Evolutionary conservation across 345 rosid genomes (phyloP).

Genomic region (Sisymbrium irio): DNA sequence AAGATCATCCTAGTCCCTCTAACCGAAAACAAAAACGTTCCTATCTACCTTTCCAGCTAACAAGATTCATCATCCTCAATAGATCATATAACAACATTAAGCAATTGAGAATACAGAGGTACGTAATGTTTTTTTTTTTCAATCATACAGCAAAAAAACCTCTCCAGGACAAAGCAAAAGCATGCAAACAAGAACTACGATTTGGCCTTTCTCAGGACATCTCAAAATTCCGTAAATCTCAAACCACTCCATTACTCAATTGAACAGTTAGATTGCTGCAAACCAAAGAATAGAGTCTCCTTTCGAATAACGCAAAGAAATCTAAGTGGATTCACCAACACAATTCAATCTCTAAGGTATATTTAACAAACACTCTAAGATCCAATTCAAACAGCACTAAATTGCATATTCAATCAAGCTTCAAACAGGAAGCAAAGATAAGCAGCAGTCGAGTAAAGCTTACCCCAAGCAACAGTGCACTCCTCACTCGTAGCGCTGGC

Average conservation of each 20-base stretch:
- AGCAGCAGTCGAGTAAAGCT: background rate
- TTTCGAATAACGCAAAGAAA: too few species aligned
- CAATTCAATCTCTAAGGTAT: background rate
- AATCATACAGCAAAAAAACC: too few species aligned
- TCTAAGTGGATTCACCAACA: background rate
- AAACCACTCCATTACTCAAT: background rate
- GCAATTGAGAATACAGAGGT: background rate
- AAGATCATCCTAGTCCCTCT: too few species aligned
- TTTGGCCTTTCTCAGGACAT: too few species aligned
- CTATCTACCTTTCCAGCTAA: too few species aligned
- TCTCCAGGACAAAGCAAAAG: too few species aligned
- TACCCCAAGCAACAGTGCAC: constrained; percentile 99
- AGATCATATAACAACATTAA: background rate
- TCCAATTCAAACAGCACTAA: background rate
- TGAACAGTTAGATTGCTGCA: background rate
- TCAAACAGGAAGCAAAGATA: background rate
- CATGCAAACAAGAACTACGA: too few species aligned
- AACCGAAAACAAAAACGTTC: too few species aligned
- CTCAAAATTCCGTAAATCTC: too few species aligned
- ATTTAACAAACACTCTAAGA: background rate
- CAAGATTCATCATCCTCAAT: constrained; percentile 2
- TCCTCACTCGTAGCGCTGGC: constrained; percentile 94
- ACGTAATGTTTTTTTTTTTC: too few species aligned
- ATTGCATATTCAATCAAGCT: background rate
- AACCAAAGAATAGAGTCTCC: background rate